A percentile compares a stretch with the other conserved stretches of the same genome.
phyloP scores from a whole-genome alignment of 257 asterid species.

The Solanum habrochaites region DNA sequence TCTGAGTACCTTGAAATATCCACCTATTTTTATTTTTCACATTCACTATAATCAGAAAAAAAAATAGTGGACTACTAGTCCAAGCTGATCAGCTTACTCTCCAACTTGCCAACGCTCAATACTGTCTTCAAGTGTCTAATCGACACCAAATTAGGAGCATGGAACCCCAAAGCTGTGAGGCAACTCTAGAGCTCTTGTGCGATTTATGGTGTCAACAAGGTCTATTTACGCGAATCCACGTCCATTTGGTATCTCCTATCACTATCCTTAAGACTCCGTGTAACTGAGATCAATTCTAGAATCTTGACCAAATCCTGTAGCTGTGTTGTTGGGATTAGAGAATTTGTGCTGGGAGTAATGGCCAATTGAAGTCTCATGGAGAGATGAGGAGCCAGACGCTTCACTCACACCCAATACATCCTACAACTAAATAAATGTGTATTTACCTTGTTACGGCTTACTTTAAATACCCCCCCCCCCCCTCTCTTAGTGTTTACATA shows the following conservation, averaged over 20 bases:
- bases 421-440: neutral
- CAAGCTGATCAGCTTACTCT: neutral
- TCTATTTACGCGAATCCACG: neutral
- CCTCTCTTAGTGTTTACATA: neutral
- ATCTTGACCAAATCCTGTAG: neutral
- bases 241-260: neutral
- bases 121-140: neutral
- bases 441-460: neutral
- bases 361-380: neutral
- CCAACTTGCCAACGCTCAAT: neutral
- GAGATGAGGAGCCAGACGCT: neutral
- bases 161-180: neutral
- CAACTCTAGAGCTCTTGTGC: neutral
- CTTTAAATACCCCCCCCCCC: neutral
- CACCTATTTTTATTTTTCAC: neutral
- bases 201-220: neutral
- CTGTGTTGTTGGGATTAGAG: neutral
- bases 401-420: neutral
- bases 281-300: neutral
- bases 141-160: neutral
- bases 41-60: neutral
- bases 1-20: neutral
- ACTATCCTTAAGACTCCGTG: neutral
- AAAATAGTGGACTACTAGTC: neutral
- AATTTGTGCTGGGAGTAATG: neutral